A percentile compares a stretch with the other conserved stretches of the same genome.
Evolutionary conservation across 2,329 filamentous ascomycete species (phyloP).

Genomic region (Cladophialophora carrionii): DNA sequence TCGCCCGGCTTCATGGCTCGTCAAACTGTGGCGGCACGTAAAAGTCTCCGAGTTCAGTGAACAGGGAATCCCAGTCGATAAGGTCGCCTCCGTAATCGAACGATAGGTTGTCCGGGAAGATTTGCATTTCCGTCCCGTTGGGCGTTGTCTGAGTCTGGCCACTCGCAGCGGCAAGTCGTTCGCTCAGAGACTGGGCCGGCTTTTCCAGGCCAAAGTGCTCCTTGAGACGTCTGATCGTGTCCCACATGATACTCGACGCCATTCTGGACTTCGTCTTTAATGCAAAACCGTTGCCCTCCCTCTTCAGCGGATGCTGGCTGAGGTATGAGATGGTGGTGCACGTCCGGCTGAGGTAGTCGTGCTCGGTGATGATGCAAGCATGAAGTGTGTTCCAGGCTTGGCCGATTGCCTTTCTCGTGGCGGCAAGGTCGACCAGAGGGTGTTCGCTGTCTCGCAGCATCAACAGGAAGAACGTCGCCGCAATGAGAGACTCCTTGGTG

Average conservation of each 20-base stretch:
- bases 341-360: constrained; percentile 16
- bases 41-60: constrained; percentile 15
- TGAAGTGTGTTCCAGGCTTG: constrained; percentile 17
- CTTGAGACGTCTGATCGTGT: constrained; percentile 17
- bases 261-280: constrained; percentile 16
- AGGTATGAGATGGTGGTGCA: constrained; percentile 21
- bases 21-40: constrained; percentile 16
- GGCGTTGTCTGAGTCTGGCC: neutral
- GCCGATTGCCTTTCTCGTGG: constrained; percentile 15
- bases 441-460: constrained; percentile 19
- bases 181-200: constrained; percentile 16
- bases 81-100: constrained; percentile 16
- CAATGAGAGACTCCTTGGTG: constrained; percentile 18
- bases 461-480: constrained; percentile 19
- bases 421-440: constrained; percentile 17
- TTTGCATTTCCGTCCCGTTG: neutral
- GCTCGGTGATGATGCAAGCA: constrained; percentile 15
- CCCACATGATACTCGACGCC: constrained; percentile 21
- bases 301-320: constrained; percentile 15
- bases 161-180: constrained; percentile 15
- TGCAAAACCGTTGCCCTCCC: constrained; percentile 16
- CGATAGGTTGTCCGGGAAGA: constrained; percentile 2
- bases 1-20: neutral
- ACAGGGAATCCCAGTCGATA: constrained; percentile 18
- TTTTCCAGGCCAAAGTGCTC: constrained; percentile 18